Base-by-base conservation (phyloP, 1,284 basidiomycete species). In the Ustilago sp. region DNA sequence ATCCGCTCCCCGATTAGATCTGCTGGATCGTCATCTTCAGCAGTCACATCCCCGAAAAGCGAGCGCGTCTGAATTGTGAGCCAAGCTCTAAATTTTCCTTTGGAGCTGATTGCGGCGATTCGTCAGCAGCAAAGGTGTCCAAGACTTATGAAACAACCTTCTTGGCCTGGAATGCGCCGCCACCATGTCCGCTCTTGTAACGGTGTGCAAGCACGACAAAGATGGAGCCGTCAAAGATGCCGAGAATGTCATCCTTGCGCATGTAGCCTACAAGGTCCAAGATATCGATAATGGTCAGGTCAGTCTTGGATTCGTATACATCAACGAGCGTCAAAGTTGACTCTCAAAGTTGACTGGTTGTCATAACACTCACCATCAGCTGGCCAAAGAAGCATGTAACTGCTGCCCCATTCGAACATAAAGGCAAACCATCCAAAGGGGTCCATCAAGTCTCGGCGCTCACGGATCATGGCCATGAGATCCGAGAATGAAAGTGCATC, bases 311-410 rank as follows among this genome's bases (percentile, higher is more conserved):
- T 32, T 47, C 4, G 43, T 45, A 28, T 28, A 28, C 23, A 28
- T 28, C 23, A 28, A 28, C 3, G 23, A 28, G 23, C 23, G 23
- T 28, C 23, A 28, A 28, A 28, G 0, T 28, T 28, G 23, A 28
- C 23, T 28, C 45, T 48, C 7, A 7, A 31, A 38, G 15, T 34
- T 15, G 7, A 17, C 19, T 8, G 31, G 12, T 31, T 43, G 23
- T 45, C 36, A 15, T 8, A 3, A 3, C 1, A 72, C 76, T 65
- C 45, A 78, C 76, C 76, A 68, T 79, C 74, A 3, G 67, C 63
- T 13, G 77, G 77, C 77, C 77, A 80, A 7, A 78, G 66, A 35
- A 80, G 72, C 72, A 80, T 62, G 48, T 80, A 81, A 13, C 67
- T 77, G 61, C 61, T 59, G 19, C 74, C 67, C 80, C 80, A 81